Evolutionary conservation across 169 alveolate species (phyloP), one percentile per base, ranked within the genome.

Genomic region (Cytauxzoon felis): DNA sequence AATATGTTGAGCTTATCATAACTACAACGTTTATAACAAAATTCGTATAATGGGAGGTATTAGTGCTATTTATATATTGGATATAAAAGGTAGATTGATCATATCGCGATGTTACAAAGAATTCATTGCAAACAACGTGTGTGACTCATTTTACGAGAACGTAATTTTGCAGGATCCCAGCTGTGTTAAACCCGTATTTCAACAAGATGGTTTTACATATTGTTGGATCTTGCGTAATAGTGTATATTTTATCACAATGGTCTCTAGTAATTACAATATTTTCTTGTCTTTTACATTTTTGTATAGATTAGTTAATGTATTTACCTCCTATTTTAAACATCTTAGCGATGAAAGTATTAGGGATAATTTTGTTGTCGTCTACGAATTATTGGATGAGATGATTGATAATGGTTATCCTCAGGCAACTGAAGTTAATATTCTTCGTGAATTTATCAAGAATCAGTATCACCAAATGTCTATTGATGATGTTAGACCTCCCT

Each of bases 321-420:
- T 98, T 52, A 88, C 91, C 49, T 97, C 94, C 33, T 98, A 98
- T 87, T 98, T 98, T 87, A 92, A 93, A 48, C 96, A 90, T 60
- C 92, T 98, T 40, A 98, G 93, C 56, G 99, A 98, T 72, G 99
- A 98, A 71, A 93, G 98, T 62, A 93, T 98, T 5, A 90, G 98
- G 53, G 99, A 98, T 80, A 98, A 98, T 87, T 98, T 98, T 80
- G 99, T 96, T 30, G 89, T 98, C 45, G 96, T 98, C 21, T 98
- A 96, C 80, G 99, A 98, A 84, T 82, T 98, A 19, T 82, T 98
- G 29, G 99, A 98, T 81, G 99, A 98, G 78, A 93, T 98, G 96
- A 80, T 96, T 87, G 99, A 98, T 82, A 96, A 95, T 78, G 99
- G 99, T 2, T 97, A 93, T 72, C 99, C 99, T 8, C 98, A 98